Evolutionary conservation across 306 rosid genomes (phyloP), one percentile per base, ranked within the genome.

Genomic region (Rosa lucieae): DNA sequence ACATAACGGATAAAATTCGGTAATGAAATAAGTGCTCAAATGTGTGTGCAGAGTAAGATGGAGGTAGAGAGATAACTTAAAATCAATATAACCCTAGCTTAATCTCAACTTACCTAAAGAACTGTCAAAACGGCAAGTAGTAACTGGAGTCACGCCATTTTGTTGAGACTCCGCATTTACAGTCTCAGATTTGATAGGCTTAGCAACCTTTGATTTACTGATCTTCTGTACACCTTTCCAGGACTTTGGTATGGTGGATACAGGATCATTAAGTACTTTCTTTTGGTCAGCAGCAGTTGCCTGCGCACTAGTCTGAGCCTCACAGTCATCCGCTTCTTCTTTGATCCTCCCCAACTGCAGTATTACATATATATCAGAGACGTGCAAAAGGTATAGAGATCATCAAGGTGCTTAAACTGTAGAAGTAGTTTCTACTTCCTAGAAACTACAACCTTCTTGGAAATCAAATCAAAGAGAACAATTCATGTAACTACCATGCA

Each of bases 91-190:
- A 72, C 3, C 17, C 58, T 13, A 58, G 21, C 35, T 21, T 63
- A 69, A 62, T 40, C 40, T 67, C 68, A 76, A 75, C 91, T 68
- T 89, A 93, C 98, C 95, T 88, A 93, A 85, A 71, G 97, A 93
- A 83, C 91, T 91, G 83, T 91, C 97, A 52, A 83, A 91, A 58
- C 95, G 97, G 81, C 94, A 85, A 73, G 78, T 78, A 77, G 44
- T 86, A 80, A 66, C 86, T 65, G 82, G 84, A 75, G 70, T 40
- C 42, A 49, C 59, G 61, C 85, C 84, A 46, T 85, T 82, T 56
- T 76, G 44, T 56, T 76, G 44, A 79, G 90, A 67, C 75, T 84
- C 97, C 69, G 73, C 59, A 71, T 55, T 78, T 17, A 77, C 74
- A 75, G 78, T 77, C 72, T 74, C 88, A 40, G 83, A 70, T 75